Conservation (phyloP, 495 filamentous ascomycete species). For the Xylaria venustula region DNA sequence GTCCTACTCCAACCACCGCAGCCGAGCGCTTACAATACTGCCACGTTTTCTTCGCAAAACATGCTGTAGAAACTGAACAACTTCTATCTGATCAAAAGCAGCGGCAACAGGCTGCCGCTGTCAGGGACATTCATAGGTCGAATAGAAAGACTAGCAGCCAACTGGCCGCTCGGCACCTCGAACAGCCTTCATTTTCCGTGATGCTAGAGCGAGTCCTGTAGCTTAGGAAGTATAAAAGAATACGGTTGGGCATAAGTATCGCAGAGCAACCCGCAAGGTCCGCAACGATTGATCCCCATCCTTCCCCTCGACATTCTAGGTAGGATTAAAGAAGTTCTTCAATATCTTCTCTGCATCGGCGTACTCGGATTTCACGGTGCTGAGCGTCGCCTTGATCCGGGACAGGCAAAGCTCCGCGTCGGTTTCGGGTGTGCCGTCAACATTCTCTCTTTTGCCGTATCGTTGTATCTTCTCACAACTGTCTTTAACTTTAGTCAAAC, state of each 20-base stretch:
- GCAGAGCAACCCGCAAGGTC: slow-evolving; percentile 11
- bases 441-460: slow-evolving; percentile 76
- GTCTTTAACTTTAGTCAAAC: slow-evolving; percentile 88
- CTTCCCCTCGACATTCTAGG: slow-evolving; percentile 17
- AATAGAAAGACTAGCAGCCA: slow-evolving; percentile 21
- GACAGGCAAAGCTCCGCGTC: slow-evolving; percentile 64
- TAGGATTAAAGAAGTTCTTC: slow-evolving; percentile 63
- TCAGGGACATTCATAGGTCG: slow-evolving; percentile 23
- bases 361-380: slow-evolving; percentile 73
- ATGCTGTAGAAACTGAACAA: slow-evolving; percentile 22
- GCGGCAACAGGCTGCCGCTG: slow-evolving; percentile 19
- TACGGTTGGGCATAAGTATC: neutral
- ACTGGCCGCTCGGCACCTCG: slow-evolving; percentile 20
- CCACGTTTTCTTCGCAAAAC: slow-evolving; percentile 19
- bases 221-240: neutral
- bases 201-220: slow-evolving; percentile 18
- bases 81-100: slow-evolving; percentile 22
- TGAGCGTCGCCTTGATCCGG: slow-evolving; percentile 67
- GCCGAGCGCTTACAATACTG: neutral
- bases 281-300: slow-evolving; percentile 13
- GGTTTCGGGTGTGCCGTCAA: slow-evolving; percentile 65
- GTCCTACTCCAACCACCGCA: neutral
- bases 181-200: slow-evolving; percentile 34
- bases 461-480: slow-evolving; percentile 96
- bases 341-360: slow-evolving; percentile 69